Evolutionary conservation across 108 stramenopile genomes (phyloP), one percentile per base, ranked within the genome.

Genomic region (Cyclostephanos invisitatus): DNA sequence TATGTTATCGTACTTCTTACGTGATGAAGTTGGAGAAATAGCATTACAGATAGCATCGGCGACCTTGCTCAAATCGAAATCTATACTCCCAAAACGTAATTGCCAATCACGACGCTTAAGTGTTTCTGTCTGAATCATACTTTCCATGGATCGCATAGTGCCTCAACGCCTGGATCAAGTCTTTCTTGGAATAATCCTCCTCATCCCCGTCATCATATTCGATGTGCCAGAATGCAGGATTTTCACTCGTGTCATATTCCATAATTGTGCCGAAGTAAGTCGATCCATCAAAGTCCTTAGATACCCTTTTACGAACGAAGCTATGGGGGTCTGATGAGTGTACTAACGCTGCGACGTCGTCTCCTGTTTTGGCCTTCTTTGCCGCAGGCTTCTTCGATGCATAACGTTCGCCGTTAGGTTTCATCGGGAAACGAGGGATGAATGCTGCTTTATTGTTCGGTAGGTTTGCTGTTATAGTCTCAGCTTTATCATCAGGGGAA

Each of bases 171-270:
- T 68, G 27, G 22, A 76, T 69, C 40, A 88, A 66, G 47, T 88
- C 85, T 7, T 64, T 73, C 48, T 78, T 70, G 14, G 73, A 27
- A 51, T 49, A 85, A 59, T 88, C 87, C 62, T 88, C 87, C 10
- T 60, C 71, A 73, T 85, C 87, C 18, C 82, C 89, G 63, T 87
- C 89, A 62, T 87, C 86, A 49, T 87, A 90, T 2, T 70, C 70
- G 58, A 90, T 57, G 47, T 82, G 61, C 89, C 89, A 90, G 47
- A 77, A 80, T 29, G 62, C 58, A 15, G 73, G 68, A 20, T 76
- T 49, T 44, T 78, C 75, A 22, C 20, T 54, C 20, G 78, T 73
- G 55, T 74, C 68, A 47, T 75, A 86, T 24, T 50, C 28, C 17
- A 37, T 69, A 60, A 90, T 67, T 18, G 74, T 86, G 15, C 89